A percentile compares a stretch with the other conserved stretches of the same genome.
Evolutionary conservation across 2,329 filamentous ascomycete species (phyloP).

Genomic region (Colletotrichum musicola): DNA sequence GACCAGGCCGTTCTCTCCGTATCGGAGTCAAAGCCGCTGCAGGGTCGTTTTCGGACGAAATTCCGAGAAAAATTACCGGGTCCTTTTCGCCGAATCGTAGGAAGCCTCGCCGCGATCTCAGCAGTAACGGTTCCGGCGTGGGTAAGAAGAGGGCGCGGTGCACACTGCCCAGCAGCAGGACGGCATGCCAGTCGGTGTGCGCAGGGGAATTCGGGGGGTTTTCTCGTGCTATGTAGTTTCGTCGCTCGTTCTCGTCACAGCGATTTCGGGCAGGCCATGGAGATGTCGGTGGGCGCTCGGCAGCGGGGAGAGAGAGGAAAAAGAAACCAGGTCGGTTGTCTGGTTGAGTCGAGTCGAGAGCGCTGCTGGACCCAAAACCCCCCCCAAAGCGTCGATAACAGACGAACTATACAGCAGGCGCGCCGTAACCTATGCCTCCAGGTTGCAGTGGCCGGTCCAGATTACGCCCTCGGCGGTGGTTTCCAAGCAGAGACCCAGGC

Average conservation of each 20-base stretch:
- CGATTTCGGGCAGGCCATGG: neutral
- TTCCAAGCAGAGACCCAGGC: neutral
- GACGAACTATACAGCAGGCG: slow-evolving; percentile 1
- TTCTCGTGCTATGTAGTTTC: too few species aligned
- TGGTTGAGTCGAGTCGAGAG: slow-evolving; percentile 18
- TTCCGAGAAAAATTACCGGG: neutral
- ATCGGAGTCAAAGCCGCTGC: neutral
- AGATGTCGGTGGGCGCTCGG: slow-evolving; percentile 20
- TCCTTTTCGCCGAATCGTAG: neutral
- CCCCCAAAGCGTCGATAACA: slow-evolving; percentile 19
- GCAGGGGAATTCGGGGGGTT: neutral
- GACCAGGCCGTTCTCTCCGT: slow-evolving; percentile 8
- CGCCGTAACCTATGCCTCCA: neutral
- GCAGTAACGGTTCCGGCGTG: slow-evolving; percentile 23
- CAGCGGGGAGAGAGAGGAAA: neutral
- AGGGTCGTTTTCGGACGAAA: neutral
- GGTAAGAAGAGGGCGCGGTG: slow-evolving; percentile 21
- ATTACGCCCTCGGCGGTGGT: neutral
- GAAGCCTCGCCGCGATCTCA: slow-evolving; percentile 2
- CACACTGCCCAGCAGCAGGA: slow-evolving; percentile 36
- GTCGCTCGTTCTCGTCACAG: neutral
- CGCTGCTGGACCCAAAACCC: neutral
- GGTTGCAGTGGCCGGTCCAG: slow-evolving; percentile 4
- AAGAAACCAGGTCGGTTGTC: slow-evolving; percentile 11
- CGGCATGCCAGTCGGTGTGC: slow-evolving; percentile 34